Conservation (phyloP, 352 stramenopile species). For the Pythium biforme region DNA sequence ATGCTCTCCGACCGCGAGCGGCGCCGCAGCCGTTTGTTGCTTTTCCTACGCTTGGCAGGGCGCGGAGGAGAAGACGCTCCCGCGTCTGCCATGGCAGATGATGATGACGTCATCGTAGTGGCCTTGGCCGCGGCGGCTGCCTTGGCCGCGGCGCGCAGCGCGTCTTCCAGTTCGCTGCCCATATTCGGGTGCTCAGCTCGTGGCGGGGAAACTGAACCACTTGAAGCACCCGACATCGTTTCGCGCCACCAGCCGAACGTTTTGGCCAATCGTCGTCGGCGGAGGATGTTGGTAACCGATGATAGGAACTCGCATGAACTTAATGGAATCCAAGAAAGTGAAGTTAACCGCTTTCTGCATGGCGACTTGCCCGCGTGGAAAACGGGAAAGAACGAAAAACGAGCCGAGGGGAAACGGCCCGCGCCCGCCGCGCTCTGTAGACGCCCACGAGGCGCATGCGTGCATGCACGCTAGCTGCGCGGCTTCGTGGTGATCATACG, state of each 20-base stretch:
- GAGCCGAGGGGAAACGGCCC: too few species aligned
- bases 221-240: slow-evolving; percentile 5
- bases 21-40: not conserved
- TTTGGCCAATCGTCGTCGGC: slow-evolving; percentile 3
- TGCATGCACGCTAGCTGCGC: too few species aligned
- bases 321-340: not conserved
- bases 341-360: slow-evolving; percentile 5
- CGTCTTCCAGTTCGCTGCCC: slow-evolving; percentile 26
- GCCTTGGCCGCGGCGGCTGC: not conserved
- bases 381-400: too few species aligned
- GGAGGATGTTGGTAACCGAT: not conserved
- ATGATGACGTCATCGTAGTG: not conserved
- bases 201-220: slow-evolving; percentile 7
- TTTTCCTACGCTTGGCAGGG: not conserved
- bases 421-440: too few species aligned
- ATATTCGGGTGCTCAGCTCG: not conserved
- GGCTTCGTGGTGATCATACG: too few species aligned
- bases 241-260: slow-evolving; percentile 10
- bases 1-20: slow-evolving; percentile 28
- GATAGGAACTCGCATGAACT: not conserved
- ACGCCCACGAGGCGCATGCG: too few species aligned
- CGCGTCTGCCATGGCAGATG: not conserved
- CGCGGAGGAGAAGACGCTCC: not conserved
- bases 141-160: slow-evolving; percentile 24
- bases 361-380: too few species aligned